Percentiles rank a stretch among this genome's conserved stretches.
Conservation (phyloP, 306 rosid genomes). For the Phaseolus lunatus region DNA sequence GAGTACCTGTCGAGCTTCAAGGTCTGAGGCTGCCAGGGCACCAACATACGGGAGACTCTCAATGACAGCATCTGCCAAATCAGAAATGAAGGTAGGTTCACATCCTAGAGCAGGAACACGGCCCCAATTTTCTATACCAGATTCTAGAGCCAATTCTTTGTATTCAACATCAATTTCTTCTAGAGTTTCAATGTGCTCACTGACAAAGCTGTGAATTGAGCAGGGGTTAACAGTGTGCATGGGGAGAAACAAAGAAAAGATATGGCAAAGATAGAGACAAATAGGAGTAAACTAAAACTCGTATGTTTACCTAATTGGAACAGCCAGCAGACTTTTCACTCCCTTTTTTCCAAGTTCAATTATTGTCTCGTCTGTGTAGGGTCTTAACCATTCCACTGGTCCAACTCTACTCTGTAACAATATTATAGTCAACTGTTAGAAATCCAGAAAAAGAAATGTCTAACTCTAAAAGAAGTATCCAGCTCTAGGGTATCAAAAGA, state of each 20-base stretch:
- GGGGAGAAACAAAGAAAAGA: neutral
- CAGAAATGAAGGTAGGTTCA: conserved; percentile 82
- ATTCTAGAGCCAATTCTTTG: conserved; percentile 73
- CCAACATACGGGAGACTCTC: conserved; percentile 91
- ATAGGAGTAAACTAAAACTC: neutral
- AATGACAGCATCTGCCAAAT: conserved; percentile 85
- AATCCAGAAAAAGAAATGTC: conserved; percentile 16
- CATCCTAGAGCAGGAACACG: conserved; percentile 97
- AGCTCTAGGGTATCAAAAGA: neutral
- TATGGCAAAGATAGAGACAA: neutral
- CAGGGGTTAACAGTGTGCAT: neutral
- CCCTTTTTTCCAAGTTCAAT: conserved; percentile 86
- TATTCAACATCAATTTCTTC: conserved; percentile 96
- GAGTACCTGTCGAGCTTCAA: conserved; percentile 88
- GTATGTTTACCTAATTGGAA: conserved; percentile 73
- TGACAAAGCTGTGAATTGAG: conserved; percentile 79
- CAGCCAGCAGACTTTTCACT: conserved; percentile 79
- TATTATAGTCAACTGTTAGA: conserved; percentile 35
- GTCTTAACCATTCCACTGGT: conserved; percentile 91
- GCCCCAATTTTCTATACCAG: conserved; percentile 81
- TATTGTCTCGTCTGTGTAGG: conserved; percentile 88
- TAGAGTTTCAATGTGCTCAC: conserved; percentile 89
- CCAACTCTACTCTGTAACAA: conserved; percentile 87
- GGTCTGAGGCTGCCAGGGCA: conserved; percentile 88
- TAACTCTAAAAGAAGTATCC: conserved; percentile 7